A percentile compares a stretch with the other conserved stretches of the same genome.
These are phyloP conservation scores for Yamadazyma pseudoaaseri DNA, from an alignment of 1,139 yeast genomes.

Conservation along the genomic window DNA sequence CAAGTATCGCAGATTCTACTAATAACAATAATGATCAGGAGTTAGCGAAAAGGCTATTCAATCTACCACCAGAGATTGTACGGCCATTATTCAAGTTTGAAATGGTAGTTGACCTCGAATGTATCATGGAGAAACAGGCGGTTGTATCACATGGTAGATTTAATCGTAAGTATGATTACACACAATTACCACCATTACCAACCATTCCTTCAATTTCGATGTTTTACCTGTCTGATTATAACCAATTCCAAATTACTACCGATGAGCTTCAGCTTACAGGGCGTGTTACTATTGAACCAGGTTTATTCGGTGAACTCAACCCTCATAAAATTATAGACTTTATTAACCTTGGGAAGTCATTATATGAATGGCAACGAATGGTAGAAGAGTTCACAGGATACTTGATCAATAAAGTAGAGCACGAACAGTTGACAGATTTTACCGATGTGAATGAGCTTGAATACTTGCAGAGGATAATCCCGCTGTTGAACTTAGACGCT, in stretches of 20 bases:
- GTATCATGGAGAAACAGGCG: conserved; percentile 33
- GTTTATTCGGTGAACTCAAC: conserved; percentile 6
- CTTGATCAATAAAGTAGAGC: conserved; percentile 39
- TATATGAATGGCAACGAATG: conserved; percentile 60
- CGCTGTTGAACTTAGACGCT: conserved; percentile 41
- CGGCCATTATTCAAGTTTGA: conserved; percentile 51
- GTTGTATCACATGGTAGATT: conserved; percentile 14
- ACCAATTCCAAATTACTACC: conserved; percentile 31
- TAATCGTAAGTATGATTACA: conserved; percentile 11
- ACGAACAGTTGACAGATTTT: conserved; percentile 29
- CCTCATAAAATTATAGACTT: conserved; percentile 8
- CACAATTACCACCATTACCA: conserved; percentile 22
- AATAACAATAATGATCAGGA: conserved; percentile 4
- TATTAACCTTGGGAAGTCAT: conserved; percentile 55
- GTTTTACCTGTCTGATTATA: conserved; percentile 31
- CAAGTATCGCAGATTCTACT: conserved; percentile 8
- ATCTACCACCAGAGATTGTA: conserved; percentile 45
- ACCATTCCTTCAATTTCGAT: conserved; percentile 37
- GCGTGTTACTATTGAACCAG: conserved; percentile 12
- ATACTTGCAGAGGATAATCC: conserved; percentile 39
- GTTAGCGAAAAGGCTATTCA: conserved; percentile 19
- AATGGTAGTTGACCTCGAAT: conserved; percentile 42
- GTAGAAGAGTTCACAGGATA: conserved; percentile 62
- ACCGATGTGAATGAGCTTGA: conserved; percentile 27
- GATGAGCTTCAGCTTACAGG: conserved; percentile 18